Evolutionary conservation across 2,329 filamentous ascomycete genomes (phyloP).

Genomic region (Didymellaceae sp.): DNA sequence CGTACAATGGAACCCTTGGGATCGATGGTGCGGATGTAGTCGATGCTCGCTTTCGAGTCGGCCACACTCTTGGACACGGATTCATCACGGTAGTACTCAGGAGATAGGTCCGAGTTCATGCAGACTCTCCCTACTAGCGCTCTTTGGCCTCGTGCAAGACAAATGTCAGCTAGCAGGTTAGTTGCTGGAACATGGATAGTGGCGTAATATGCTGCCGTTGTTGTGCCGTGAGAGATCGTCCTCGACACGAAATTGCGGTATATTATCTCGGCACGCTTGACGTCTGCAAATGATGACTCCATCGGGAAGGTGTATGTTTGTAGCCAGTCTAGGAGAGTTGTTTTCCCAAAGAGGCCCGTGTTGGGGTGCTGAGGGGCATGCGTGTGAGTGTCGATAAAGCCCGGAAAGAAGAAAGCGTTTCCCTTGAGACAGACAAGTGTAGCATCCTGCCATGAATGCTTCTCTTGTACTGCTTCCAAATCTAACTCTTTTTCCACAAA

Average conservation of each 20-base stretch:
- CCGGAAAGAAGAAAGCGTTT: constrained; percentile 80
- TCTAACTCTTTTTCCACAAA: constrained; percentile 51
- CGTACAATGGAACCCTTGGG: constrained; percentile 68
- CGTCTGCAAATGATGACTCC: constrained; percentile 74
- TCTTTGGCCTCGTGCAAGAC: constrained; percentile 78
- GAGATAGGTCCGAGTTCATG: constrained; percentile 79
- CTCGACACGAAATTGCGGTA: constrained; percentile 80
- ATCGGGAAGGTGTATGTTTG: constrained; percentile 94
- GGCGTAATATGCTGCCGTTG: constrained; percentile 92
- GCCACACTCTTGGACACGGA: constrained; percentile 67
- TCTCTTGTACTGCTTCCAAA: constrained; percentile 27
- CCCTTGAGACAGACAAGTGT: constrained; percentile 49
- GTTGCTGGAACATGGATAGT: constrained; percentile 86
- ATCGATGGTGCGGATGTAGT: constrained; percentile 71
- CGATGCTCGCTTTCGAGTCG: constrained; percentile 51
- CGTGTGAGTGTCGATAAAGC: constrained; percentile 91
- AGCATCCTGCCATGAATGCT: constrained; percentile 50
- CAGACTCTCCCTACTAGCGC: constrained; percentile 94
- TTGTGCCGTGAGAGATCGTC: constrained; percentile 89
- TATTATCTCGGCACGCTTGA: constrained; percentile 69
- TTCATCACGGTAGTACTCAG: constrained; percentile 80
- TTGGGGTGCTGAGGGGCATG: constrained; percentile 97
- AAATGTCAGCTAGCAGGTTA: constrained; percentile 88
- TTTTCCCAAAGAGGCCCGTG: constrained; percentile 89
- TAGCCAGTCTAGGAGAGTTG: constrained; percentile 92